phyloP scores from a whole-genome alignment of 306 rosid species.

The Cucumis sativus region DNA sequence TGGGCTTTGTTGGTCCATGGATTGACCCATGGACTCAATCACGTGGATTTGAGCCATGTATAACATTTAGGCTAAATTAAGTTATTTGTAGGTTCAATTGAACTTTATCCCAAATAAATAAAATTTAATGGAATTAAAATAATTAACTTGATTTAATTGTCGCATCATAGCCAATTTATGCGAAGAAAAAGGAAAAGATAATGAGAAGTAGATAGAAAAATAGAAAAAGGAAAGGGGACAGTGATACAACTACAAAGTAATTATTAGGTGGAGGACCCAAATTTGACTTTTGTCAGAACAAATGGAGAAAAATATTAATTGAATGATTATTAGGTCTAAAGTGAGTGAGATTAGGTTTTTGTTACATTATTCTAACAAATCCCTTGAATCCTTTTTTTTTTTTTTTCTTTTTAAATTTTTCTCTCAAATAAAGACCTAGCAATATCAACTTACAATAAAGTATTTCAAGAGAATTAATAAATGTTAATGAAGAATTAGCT shows the following conservation, averaged over 20 bases:
- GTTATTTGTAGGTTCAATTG: too few relatives aligned
- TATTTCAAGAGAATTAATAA: not conserved
- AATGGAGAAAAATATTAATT: not conserved
- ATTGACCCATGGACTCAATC: too few relatives aligned
- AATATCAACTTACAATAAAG: not conserved
- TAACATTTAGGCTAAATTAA: too few relatives aligned
- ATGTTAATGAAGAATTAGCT: not conserved
- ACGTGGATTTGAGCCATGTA: too few relatives aligned
- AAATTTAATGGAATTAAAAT: too few relatives aligned
- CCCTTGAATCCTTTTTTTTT: not conserved
- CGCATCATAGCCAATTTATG: too few relatives aligned
- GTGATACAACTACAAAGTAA: not conserved
- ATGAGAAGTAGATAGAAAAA: not conserved
- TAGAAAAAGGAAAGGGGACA: not conserved
- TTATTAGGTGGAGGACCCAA: not conserved
- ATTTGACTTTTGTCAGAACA: not conserved
- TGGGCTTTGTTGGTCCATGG: too few relatives aligned
- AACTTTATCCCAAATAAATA: too few relatives aligned
- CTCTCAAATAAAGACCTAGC: not conserved
- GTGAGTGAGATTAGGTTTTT: not conserved
- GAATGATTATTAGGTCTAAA: slow-evolving; percentile 3
- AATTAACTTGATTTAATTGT: too few relatives aligned
- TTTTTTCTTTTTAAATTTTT: not conserved
- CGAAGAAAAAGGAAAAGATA: not conserved
- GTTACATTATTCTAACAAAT: not conserved